Conservation (phyloP, 306 rosid species). For the Trifolium repens region DNA sequence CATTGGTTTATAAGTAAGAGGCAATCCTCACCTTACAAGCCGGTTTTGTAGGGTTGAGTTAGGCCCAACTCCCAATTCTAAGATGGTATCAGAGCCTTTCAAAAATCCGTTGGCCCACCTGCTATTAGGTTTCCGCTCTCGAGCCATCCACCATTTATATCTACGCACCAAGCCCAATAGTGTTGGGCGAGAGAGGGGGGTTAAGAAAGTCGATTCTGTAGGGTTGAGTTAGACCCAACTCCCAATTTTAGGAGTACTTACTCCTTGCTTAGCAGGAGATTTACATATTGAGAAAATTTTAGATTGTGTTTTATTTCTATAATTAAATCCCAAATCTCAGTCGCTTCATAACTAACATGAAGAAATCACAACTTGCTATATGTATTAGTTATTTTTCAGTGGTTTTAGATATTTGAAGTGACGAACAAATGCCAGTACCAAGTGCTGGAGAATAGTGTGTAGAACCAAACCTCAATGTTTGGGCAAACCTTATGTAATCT, state of each 20-base stretch:
- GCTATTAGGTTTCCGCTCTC: no score
- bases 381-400: slow-evolving; percentile 33
- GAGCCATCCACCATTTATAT: no score
- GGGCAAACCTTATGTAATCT: slow-evolving; percentile 37
- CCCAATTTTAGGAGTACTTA: neutral
- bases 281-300: neutral
- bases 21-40: no score
- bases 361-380: slow-evolving; percentile 1
- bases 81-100: no score
- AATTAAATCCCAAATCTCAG: slow-evolving; percentile 23
- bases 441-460: slow-evolving; percentile 8
- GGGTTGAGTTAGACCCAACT: no score
- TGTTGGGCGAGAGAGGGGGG: no score
- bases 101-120: no score
- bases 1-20: no score
- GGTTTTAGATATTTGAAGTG: slow-evolving; percentile 28
- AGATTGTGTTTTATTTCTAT: slow-evolving; percentile 32
- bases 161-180: no score
- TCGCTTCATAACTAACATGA: slow-evolving; percentile 13
- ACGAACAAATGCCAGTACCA: slow-evolving; percentile 30
- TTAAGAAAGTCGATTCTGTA: no score
- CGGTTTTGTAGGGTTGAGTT: no score
- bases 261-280: slow-evolving; percentile 10
- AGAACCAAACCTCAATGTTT: slow-evolving; percentile 18
- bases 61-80: no score